Percentiles rank a stretch among this genome's conserved stretches.
These are phyloP conservation scores for Claviceps pazoutovae DNA, from an alignment of 2,329 filamentous ascomycete species.

Conservation along the genomic window DNA sequence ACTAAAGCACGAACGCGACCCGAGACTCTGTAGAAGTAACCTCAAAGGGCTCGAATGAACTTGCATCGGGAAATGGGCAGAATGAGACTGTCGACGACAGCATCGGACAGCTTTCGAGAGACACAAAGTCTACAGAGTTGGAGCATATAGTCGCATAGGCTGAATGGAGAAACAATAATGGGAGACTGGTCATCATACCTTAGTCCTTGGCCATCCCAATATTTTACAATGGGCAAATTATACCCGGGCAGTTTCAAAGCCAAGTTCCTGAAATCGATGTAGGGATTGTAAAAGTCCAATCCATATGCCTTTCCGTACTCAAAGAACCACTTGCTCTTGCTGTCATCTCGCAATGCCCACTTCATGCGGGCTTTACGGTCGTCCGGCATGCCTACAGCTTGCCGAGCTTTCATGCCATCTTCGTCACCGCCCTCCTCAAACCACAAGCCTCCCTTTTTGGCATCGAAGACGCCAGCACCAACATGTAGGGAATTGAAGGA, in stretches of 20 bases:
- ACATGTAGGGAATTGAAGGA: slow-evolving; percentile 67
- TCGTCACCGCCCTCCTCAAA: slow-evolving; percentile 55
- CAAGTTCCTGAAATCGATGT: slow-evolving; percentile 70
- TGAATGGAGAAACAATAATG: background rate
- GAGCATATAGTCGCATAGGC: slow-evolving; percentile 1
- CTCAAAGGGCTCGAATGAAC: too few species aligned
- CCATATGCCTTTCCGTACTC: slow-evolving; percentile 38
- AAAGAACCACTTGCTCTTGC: slow-evolving; percentile 40
- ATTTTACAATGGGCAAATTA: slow-evolving; percentile 57
- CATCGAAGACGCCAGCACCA: slow-evolving; percentile 37
- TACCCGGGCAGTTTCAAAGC: slow-evolving; percentile 60
- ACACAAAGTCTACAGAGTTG: background rate
- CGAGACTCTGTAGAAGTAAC: slow-evolving; percentile 4
- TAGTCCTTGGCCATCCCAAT: slow-evolving; percentile 67
- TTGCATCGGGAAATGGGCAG: background rate
- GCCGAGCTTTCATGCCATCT: slow-evolving; percentile 32
- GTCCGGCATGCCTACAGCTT: slow-evolving; percentile 34
- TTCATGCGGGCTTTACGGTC: slow-evolving; percentile 41
- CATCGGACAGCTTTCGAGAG: background rate
- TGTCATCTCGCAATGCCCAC: slow-evolving; percentile 38
- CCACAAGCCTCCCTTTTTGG: slow-evolving; percentile 35
- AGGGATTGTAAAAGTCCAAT: slow-evolving; percentile 75
- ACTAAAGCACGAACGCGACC: background rate
- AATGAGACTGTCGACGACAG: background rate
- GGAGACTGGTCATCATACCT: slow-evolving; percentile 37